These are phyloP conservation scores for Capsicum chinense DNA, from an alignment of 257 asterid species.

Conservation along the genomic window DNA sequence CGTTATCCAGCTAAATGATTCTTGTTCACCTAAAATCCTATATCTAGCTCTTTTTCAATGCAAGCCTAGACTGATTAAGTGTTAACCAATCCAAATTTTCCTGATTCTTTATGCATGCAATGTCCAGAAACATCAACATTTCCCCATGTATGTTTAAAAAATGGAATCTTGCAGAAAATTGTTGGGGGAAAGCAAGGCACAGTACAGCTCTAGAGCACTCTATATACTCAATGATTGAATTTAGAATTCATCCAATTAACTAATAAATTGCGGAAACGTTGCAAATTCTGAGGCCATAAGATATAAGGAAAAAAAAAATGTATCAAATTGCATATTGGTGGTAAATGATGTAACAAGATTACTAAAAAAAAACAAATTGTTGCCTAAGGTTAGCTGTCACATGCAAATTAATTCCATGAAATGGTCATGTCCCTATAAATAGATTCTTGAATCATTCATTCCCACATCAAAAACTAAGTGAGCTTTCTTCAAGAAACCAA, in stretches of 20 bases:
- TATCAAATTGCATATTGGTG: slow-evolving; percentile 42
- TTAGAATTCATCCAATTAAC: slow-evolving; percentile 25
- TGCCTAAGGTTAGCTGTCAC: slow-evolving; percentile 47
- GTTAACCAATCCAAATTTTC: neutral
- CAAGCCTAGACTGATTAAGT: neutral
- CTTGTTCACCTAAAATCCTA: slow-evolving; percentile 4
- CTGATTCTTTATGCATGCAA: slow-evolving; percentile 17
- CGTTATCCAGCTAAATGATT: slow-evolving; percentile 28
- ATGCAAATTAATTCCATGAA: slow-evolving; percentile 41
- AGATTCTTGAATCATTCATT: neutral
- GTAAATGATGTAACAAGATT: slow-evolving; percentile 46
- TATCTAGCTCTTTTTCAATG: too few relatives aligned
- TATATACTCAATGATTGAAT: slow-evolving; percentile 11
- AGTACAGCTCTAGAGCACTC: slow-evolving; percentile 17
- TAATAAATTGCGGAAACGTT: slow-evolving; percentile 27
- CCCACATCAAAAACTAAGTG: neutral
- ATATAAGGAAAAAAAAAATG: neutral
- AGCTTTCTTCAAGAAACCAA: neutral
- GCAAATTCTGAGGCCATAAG: slow-evolving; percentile 39
- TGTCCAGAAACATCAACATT: slow-evolving; percentile 29
- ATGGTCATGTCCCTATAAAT: slow-evolving; percentile 45
- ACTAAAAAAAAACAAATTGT: slow-evolving; percentile 28
- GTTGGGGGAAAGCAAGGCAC: slow-evolving; percentile 31
- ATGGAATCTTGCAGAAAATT: slow-evolving; percentile 28
- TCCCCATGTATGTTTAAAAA: slow-evolving; percentile 20